phyloP scores from a whole-genome alignment of 106 monocot species.

The Allium cepa region DNA sequence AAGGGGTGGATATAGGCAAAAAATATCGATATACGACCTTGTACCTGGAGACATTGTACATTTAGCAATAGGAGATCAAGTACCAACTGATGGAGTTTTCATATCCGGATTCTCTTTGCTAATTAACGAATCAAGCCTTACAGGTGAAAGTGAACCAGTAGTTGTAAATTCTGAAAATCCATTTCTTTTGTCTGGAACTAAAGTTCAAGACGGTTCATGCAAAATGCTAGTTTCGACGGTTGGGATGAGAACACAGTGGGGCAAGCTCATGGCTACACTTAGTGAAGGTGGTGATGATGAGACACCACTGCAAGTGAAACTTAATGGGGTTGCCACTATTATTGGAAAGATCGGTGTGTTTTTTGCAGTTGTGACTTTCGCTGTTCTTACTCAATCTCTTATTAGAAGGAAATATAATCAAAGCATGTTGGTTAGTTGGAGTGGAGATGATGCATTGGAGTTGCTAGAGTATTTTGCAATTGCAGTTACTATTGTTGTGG shows the following conservation, averaged over 20 bases:
- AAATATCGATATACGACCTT: conserved; percentile 35
- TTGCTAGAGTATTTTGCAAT: conserved; percentile 34
- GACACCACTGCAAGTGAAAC: conserved; percentile 37
- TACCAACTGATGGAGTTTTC: conserved; percentile 36
- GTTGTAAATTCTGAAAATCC: conserved; percentile 21
- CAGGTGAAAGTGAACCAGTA: conserved; percentile 37
- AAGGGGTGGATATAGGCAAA: conserved; percentile 31
- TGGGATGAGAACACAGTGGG: conserved; percentile 45
- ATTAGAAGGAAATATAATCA: conserved; percentile 14
- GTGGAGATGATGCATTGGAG: conserved; percentile 24
- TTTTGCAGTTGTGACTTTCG: conserved; percentile 35
- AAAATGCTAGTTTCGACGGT: conserved; percentile 37
- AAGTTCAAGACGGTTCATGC: conserved; percentile 44
- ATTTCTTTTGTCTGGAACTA: conserved; percentile 41
- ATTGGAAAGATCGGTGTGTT: conserved; percentile 41
- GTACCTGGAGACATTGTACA: conserved; percentile 38
- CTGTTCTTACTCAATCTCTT: conserved; percentile 21
- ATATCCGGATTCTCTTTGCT: conserved; percentile 29
- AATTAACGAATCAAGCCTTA: conserved; percentile 35
- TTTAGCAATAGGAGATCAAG: conserved; percentile 37
- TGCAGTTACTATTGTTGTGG: conserved; percentile 47
- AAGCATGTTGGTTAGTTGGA: conserved; percentile 18
- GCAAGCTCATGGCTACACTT: conserved; percentile 33
- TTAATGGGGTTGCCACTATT: conserved; percentile 33
- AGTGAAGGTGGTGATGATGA: conserved; percentile 44